Percentiles rank a stretch among this genome's conserved stretches.
Conservation (phyloP, 148 eudicot species). For the Cornus controversa region DNA sequence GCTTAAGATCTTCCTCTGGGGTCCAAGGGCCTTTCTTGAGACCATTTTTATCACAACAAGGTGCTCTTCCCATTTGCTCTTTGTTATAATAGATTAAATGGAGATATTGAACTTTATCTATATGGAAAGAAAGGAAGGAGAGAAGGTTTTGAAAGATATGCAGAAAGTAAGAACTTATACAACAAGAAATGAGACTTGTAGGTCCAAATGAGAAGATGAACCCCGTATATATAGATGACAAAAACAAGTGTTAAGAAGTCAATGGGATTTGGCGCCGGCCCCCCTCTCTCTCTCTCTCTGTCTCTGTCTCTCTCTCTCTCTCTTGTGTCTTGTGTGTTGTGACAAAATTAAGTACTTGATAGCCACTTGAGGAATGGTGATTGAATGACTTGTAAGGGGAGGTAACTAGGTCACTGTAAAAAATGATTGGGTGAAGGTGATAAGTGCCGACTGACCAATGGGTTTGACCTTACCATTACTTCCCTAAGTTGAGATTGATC, state of each 20-base stretch:
- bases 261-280: constrained; percentile 35
- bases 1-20: constrained; percentile 41
- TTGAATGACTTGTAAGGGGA: background rate
- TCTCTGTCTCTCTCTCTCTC: constrained; percentile 20
- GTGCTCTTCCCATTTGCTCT: constrained; percentile 35
- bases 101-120: background rate
- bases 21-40: constrained; percentile 50
- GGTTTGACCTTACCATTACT: constrained; percentile 8
- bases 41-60: constrained; percentile 37
- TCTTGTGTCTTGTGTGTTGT: background rate
- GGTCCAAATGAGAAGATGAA: constrained; percentile 13
- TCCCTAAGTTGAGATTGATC: background rate
- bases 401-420: background rate
- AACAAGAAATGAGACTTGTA: constrained; percentile 13
- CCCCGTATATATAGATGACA: constrained; percentile 17
- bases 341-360: background rate
- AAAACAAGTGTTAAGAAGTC: constrained; percentile 16
- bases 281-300: constrained; percentile 14
- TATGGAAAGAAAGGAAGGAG: background rate
- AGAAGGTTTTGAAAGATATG: background rate
- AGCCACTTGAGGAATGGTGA: background rate
- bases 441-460: background rate
- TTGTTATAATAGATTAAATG: background rate
- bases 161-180: background rate
- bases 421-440: constrained; percentile 9